Evolutionary conservation across 768 basidiomycete genomes (phyloP).

Genomic region (Cubamyces lactineus): DNA sequence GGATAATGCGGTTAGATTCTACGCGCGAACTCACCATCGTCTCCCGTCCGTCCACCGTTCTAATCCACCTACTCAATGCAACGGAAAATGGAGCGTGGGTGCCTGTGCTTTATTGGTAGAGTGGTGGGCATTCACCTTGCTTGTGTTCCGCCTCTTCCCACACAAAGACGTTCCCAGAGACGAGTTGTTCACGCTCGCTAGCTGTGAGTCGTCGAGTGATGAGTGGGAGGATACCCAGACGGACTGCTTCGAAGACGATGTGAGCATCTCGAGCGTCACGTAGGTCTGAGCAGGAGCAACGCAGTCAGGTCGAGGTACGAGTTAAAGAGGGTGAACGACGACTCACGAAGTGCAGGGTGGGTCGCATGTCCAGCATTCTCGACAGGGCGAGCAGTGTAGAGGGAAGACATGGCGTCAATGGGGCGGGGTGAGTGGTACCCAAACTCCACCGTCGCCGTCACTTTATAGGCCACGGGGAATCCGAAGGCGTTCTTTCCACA

Average conservation of each 20-base stretch:
- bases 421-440: conserved; percentile 14
- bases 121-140: conserved; percentile 29
- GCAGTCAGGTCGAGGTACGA: neutral
- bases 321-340: neutral
- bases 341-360: conserved; percentile 38
- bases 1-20: conserved; percentile 9
- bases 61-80: conserved; percentile 43
- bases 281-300: conserved; percentile 51
- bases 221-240: conserved; percentile 68
- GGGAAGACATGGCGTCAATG: conserved; percentile 18
- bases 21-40: conserved; percentile 55
- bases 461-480: conserved; percentile 29
- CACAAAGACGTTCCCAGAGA: conserved; percentile 78
- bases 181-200: conserved; percentile 68
- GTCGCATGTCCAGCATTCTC: conserved; percentile 30
- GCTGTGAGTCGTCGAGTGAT: conserved; percentile 71
- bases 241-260: conserved; percentile 74
- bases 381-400: conserved; percentile 11
- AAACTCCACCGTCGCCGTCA: conserved; percentile 18
- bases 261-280: conserved; percentile 83
- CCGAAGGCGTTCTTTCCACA: conserved; percentile 28
- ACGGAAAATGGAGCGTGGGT: conserved; percentile 21
- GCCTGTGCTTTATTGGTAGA: conserved; percentile 26
- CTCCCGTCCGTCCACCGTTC: conserved; percentile 84
- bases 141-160: conserved; percentile 85